Conservation (phyloP, 2,329 filamentous ascomycete species). For the Diaporthe citrichinensis region DNA sequence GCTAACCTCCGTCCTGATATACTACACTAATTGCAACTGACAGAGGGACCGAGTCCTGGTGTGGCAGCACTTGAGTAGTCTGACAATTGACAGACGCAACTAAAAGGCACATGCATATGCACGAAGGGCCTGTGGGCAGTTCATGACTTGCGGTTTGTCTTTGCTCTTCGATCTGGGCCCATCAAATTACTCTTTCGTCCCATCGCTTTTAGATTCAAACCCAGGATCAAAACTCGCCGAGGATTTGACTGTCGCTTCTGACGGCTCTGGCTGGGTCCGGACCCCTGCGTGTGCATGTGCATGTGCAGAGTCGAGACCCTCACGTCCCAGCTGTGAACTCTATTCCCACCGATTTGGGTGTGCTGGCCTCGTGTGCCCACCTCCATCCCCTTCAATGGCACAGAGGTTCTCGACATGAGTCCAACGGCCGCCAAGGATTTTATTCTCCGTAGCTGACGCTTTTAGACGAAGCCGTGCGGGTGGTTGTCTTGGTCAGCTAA, state of each 20-base stretch:
- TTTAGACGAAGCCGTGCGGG: constrained; percentile 29
- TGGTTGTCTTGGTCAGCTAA: background rate
- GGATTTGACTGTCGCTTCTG: constrained; percentile 1
- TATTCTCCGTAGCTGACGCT: background rate
- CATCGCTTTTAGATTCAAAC: background rate
- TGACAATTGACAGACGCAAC: constrained; percentile 8
- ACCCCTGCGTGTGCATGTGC: constrained; percentile 27
- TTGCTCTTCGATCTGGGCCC: background rate
- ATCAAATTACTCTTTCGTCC: constrained; percentile 8
- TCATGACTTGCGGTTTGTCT: constrained; percentile 11
- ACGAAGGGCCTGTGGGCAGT: background rate
- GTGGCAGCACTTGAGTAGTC: background rate
- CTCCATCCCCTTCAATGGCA: too few relatives aligned
- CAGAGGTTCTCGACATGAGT: background rate
- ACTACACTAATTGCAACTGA: background rate
- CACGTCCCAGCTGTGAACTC: constrained; percentile 25
- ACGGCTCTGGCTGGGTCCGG: constrained; percentile 13
- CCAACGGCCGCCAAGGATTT: constrained; percentile 19
- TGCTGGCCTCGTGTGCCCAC: background rate
- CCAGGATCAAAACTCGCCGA: constrained; percentile 18
- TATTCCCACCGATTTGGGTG: constrained; percentile 4
- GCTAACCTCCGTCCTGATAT: background rate
- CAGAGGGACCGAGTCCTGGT: constrained; percentile 1
- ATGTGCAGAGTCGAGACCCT: constrained; percentile 21
- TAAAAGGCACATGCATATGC: background rate